Conservation (phyloP, 164 flowering plant genomes). For the Umbellularia californica region DNA sequence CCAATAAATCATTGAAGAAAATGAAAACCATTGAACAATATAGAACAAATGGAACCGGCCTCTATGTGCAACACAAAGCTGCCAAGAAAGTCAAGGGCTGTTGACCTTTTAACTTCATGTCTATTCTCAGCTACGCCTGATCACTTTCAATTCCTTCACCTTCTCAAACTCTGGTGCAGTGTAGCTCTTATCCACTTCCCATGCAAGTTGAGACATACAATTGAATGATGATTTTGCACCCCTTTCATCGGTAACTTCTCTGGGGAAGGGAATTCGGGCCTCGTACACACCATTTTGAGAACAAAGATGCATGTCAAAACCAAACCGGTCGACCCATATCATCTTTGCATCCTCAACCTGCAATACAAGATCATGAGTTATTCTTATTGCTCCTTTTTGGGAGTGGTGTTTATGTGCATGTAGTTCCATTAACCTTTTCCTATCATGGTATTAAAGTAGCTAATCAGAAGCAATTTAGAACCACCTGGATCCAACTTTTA, state of each 20-base stretch:
- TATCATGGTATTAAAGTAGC: too few species aligned
- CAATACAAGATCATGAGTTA: neutral
- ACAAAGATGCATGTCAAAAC: conserved; percentile 68
- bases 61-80: neutral
- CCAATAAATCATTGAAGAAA: neutral
- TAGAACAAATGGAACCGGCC: neutral
- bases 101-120: neutral
- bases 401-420: too few species aligned
- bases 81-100: neutral
- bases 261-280: conserved; percentile 81
- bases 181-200: conserved; percentile 86
- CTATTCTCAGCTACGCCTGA: neutral
- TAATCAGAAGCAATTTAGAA: too few species aligned
- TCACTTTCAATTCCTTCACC: conserved; percentile 58
- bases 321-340: conserved; percentile 90
- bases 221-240: conserved; percentile 84
- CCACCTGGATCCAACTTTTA: too few species aligned
- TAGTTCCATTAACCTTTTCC: too few species aligned
- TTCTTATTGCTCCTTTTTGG: too few species aligned
- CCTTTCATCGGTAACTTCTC: conserved; percentile 81
- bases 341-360: conserved; percentile 72
- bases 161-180: conserved; percentile 55
- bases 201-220: conserved; percentile 89
- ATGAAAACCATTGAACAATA: neutral
- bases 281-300: conserved; percentile 48